phyloP scores from a whole-genome alignment of 2,329 filamentous ascomycete genomes.

The Claviceps capensis region DNA sequence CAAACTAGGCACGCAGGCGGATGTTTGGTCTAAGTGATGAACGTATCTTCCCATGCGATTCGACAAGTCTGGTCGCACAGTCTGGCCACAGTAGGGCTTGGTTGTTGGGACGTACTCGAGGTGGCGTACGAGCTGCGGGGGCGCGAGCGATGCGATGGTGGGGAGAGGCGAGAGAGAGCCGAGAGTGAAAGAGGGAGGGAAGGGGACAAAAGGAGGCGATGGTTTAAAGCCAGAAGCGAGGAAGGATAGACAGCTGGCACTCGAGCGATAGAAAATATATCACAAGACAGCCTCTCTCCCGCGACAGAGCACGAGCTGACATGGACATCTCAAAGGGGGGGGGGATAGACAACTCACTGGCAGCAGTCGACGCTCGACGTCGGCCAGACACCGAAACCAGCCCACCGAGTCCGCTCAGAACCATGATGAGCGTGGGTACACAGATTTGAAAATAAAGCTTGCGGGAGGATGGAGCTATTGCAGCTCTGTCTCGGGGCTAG shows the following conservation, averaged over 20 bases:
- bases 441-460: neutral
- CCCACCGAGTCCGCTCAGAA: conserved; percentile 14
- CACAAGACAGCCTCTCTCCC: too few species aligned
- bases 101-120: neutral
- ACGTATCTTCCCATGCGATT: neutral
- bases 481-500: neutral
- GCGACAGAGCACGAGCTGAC: too few species aligned
- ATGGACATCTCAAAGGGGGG: neutral
- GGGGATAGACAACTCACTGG: conserved; percentile 10
- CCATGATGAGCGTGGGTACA: conserved; percentile 12
- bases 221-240: neutral
- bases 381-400: conserved; percentile 18
- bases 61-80: neutral
- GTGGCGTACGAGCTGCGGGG: neutral
- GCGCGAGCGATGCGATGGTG: neutral
- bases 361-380: conserved; percentile 17
- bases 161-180: neutral
- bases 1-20: neutral
- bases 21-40: neutral
- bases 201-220: neutral
- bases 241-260: neutral
- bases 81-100: neutral
- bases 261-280: neutral
- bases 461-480: neutral
- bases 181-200: neutral